Base-by-base conservation (phyloP, 306 rosid species). In the Pyrus bretschneideri region DNA sequence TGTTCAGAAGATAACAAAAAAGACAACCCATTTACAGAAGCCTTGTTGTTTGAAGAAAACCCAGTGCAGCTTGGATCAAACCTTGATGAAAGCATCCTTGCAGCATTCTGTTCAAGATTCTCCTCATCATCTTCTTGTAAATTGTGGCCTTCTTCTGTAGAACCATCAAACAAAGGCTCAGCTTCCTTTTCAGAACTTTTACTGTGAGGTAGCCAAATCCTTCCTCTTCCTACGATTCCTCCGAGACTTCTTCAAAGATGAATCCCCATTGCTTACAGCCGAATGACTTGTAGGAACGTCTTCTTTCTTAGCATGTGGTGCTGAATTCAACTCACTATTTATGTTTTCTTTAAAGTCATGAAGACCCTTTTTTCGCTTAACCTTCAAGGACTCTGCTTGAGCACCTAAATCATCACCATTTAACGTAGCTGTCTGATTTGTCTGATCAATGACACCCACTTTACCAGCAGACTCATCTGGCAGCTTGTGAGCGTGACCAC, bases 21-120 rank as follows among this genome's bases (percentile, higher is more conserved):
- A 73, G 92, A 80, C 67, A 87, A 76, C 78, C 86, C 92, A 78
- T 89, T 85, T 40, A 79, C 82, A 73, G 90, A 81, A 78, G 90
- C 82, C 86, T 89, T 88, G 78, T 78, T 72, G 80, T 81, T 85
- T 40, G 85, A 81, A 31, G 95, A 81, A 87, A 89, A 91, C 31
- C 97, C 98, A 58, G 99, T 91, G 84, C 93, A 96, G 85, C 86
- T 92, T 38, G 98, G 97, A 91, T 96, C 96, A 86, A 96, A 96
- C 88, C 99, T 86, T 69, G 99, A 96, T 30, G 99, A 96, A 73
- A 96, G 89, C 99, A 96, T 96, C 83, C 86, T 89, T 9, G 98
- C 98, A 64, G 99, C 99, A 81, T 92, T 96, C 85, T 92, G 97
- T 86, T 96, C 99, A 55, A 96, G 98, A 86, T 96, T 96, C 81